These are phyloP conservation scores for Raffaelea albimanens DNA, from an alignment of 2,329 filamentous ascomycete species.

Conservation along the genomic window DNA sequence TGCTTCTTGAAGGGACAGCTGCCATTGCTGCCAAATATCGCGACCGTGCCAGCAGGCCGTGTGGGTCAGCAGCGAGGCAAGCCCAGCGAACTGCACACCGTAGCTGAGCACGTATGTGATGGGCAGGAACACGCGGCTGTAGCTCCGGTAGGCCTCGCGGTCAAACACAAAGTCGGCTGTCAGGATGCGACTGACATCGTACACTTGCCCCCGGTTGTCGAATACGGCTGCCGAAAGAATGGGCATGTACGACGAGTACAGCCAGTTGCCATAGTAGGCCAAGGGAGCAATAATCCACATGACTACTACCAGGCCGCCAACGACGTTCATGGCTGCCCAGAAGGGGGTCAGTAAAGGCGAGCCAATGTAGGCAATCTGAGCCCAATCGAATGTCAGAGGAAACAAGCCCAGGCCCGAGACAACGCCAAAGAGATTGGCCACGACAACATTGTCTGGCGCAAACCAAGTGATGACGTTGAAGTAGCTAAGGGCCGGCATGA, in stretches of 20 bases:
- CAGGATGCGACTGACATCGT: slow-evolving; percentile 73
- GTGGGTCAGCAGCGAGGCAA: slow-evolving; percentile 71
- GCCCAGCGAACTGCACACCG: slow-evolving; percentile 73
- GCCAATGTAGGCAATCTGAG: slow-evolving; percentile 80
- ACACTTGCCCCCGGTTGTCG: slow-evolving; percentile 71
- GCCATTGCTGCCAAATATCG: slow-evolving; percentile 73
- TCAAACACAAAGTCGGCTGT: slow-evolving; percentile 73
- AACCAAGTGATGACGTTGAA: slow-evolving; percentile 88
- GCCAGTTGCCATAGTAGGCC: slow-evolving; percentile 69
- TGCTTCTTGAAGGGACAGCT: slow-evolving; percentile 56
- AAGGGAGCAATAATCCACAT: slow-evolving; percentile 80
- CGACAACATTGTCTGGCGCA: slow-evolving; percentile 73
- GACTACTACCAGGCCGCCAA: slow-evolving; percentile 68
- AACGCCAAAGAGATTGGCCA: slow-evolving; percentile 80
- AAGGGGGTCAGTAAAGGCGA: slow-evolving; percentile 77
- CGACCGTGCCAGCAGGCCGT: slow-evolving; percentile 77
- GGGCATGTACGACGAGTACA: slow-evolving; percentile 78
- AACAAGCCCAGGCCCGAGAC: slow-evolving; percentile 77
- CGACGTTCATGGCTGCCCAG: slow-evolving; percentile 78
- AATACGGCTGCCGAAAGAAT: slow-evolving; percentile 79
- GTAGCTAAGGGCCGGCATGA: slow-evolving; percentile 78
- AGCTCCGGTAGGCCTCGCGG: slow-evolving; percentile 63
- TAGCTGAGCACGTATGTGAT: slow-evolving; percentile 85
- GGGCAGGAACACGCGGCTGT: slow-evolving; percentile 75
- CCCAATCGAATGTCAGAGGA: slow-evolving; percentile 85